phyloP scores from a whole-genome alignment of 1,139 yeast genomes.

The Taiozyma sp. region DNA sequence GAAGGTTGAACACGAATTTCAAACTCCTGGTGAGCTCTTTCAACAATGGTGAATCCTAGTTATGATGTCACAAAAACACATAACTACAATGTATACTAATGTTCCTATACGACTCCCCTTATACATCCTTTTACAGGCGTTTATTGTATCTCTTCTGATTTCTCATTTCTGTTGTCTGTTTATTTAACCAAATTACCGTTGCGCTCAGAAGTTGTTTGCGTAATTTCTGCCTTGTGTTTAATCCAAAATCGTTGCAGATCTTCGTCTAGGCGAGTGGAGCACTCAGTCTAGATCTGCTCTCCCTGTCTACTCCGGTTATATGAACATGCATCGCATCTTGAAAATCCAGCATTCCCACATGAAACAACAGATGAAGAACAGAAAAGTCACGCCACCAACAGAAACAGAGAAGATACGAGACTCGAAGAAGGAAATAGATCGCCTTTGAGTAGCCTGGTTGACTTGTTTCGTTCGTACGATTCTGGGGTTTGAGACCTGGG shows the following conservation, averaged over 20 bases:
- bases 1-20: conserved; percentile 6
- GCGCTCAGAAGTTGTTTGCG: background rate
- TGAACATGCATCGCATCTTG: background rate
- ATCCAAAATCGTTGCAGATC: background rate
- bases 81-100: background rate
- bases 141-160: background rate
- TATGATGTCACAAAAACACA: background rate
- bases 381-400: no score
- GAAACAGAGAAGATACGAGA: no score
- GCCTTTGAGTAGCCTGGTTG: no score
- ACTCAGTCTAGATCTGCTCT: no score
- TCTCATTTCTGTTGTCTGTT: background rate
- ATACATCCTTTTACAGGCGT: background rate
- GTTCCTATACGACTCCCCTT: background rate
- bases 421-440: no score
- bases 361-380: background rate
- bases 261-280: background rate
- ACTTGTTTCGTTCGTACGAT: no score
- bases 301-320: background rate
- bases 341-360: background rate
- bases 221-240: background rate
- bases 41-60: conserved; percentile 13
- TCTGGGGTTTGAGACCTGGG: no score
- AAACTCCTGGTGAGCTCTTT: conserved; percentile 12
- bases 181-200: background rate